These are phyloP conservation scores for Epichloe gansuensis DNA, from an alignment of 2,329 filamentous ascomycete genomes.

Conservation along the genomic window DNA sequence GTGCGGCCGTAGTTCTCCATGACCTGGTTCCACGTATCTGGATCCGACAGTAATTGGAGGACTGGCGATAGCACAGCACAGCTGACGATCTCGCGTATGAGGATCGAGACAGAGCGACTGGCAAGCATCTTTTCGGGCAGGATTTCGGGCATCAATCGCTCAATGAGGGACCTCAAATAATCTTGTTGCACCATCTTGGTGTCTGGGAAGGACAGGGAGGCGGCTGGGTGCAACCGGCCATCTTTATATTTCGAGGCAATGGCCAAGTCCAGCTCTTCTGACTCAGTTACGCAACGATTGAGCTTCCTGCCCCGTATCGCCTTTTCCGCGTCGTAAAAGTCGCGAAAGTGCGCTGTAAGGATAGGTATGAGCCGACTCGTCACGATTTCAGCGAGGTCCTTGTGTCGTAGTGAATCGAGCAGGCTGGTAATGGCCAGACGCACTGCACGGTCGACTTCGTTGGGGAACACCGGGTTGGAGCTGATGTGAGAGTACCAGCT, in stretches of 20 bases:
- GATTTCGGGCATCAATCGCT: constrained; percentile 58
- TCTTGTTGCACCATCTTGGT: constrained; percentile 78
- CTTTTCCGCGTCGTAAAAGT: constrained; percentile 83
- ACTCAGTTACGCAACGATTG: constrained; percentile 83
- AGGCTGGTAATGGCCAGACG: constrained; percentile 59
- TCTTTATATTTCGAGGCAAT: constrained; percentile 91
- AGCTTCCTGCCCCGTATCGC: constrained; percentile 77
- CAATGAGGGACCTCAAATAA: constrained; percentile 65
- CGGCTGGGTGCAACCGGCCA: constrained; percentile 78
- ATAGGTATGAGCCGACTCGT: constrained; percentile 78
- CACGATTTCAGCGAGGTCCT: constrained; percentile 74
- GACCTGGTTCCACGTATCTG: constrained; percentile 94
- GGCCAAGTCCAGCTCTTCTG: constrained; percentile 86
- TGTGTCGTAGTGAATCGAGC: constrained; percentile 55
- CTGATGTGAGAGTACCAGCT: constrained; percentile 87
- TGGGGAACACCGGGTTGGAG: constrained; percentile 62
- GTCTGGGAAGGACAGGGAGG: constrained; percentile 70
- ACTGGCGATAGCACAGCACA: constrained; percentile 82
- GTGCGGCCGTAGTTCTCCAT: constrained; percentile 81
- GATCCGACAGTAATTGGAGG: constrained; percentile 69
- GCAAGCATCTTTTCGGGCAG: constrained; percentile 62
- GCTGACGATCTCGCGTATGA: constrained; percentile 81
- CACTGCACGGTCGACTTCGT: constrained; percentile 75
- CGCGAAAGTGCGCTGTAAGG: constrained; percentile 73
- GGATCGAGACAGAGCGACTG: constrained; percentile 65